Percentiles rank a stretch among this genome's conserved stretches.
Conservation (phyloP, 306 rosid species). For the Cicer cuneatum region DNA sequence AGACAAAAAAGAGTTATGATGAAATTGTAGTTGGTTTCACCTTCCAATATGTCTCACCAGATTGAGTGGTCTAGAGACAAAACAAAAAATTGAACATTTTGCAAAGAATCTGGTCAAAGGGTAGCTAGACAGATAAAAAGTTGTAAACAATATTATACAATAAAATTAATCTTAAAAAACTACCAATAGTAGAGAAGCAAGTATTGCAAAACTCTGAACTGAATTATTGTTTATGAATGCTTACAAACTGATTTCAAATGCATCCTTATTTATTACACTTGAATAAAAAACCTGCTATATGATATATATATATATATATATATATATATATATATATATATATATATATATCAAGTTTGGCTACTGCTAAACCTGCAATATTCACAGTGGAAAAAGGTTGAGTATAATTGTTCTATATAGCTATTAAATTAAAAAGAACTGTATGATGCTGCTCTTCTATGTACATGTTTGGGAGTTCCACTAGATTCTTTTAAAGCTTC, state of each 20-base stretch:
- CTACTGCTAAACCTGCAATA: constrained; percentile 36
- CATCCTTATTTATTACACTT: constrained; percentile 26
- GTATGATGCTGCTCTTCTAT: constrained; percentile 56
- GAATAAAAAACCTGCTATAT: not conserved
- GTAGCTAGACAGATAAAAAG: not conserved
- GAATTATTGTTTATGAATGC: constrained; percentile 2
- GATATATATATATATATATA: constrained; percentile 44
- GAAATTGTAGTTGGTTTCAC: no score
- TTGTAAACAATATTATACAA: constrained; percentile 1
- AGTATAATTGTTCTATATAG: not conserved
- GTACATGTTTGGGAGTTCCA: constrained; percentile 27
- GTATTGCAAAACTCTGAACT: not conserved
- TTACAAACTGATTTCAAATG: not conserved
- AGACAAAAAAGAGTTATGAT: no score
- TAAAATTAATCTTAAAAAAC: not conserved
- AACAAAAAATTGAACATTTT: no score
- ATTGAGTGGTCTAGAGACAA: no score
- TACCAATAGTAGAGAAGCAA: constrained; percentile 5
- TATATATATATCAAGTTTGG: constrained; percentile 40
- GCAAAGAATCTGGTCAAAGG: not conserved
- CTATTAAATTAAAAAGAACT: constrained; percentile 51
- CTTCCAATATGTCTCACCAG: no score
- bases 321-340: constrained; percentile 46
- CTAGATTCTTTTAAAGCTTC: constrained; percentile 65
- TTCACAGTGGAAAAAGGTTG: constrained; percentile 36